Conservation (phyloP, 1,139 yeast species). For the Suhomyces bribrorum region DNA sequence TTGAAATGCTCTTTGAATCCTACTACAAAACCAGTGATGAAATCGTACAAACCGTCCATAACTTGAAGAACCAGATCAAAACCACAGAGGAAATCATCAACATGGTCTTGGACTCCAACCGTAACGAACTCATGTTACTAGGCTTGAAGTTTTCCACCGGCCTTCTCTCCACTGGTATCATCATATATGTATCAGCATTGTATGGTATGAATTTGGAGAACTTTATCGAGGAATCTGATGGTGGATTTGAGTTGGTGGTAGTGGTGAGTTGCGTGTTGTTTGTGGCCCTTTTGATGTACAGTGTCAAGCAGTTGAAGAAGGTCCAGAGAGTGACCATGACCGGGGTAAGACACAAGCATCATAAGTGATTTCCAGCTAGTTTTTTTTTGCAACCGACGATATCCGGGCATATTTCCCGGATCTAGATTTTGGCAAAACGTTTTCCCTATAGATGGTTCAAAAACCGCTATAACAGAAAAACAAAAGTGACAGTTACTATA, state of each 20-base stretch:
- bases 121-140: conserved; percentile 49
- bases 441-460: no score
- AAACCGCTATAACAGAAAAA: no score
- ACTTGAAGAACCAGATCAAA: conserved; percentile 42
- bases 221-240: conserved; percentile 35
- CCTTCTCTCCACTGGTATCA: conserved; percentile 41
- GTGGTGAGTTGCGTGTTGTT: conserved; percentile 30
- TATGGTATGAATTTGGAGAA: conserved; percentile 48
- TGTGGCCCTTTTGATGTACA: conserved; percentile 26
- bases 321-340: conserved; percentile 47
- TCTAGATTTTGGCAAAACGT: no score
- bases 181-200: conserved; percentile 42
- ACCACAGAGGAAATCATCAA: conserved; percentile 51
- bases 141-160: conserved; percentile 48
- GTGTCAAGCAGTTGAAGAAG: conserved; percentile 32
- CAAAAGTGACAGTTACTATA: no score
- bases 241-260: conserved; percentile 40
- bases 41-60: conserved; percentile 47
- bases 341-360: conserved; percentile 30
- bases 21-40: conserved; percentile 48
- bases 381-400: no score
- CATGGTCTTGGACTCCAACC: conserved; percentile 47
- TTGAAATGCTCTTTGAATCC: conserved; percentile 45
- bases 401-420: no score
- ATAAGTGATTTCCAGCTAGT: no score